Evolutionary conservation across 139 green algal species (phyloP).

Genomic region (Chlamydomonas incerta): DNA sequence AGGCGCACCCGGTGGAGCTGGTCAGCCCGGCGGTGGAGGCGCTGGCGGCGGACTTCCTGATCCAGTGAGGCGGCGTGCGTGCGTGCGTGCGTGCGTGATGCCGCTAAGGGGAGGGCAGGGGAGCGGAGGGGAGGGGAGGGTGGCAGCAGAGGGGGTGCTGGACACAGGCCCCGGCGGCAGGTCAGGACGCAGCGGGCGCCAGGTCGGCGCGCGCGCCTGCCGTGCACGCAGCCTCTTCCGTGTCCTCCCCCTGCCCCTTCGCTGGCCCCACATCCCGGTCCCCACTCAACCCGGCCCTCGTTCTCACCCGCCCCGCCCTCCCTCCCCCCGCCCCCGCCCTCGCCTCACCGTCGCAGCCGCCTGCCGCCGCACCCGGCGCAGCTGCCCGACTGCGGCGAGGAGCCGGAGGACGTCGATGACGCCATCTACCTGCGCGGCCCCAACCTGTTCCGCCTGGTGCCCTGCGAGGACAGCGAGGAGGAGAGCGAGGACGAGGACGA

Average conservation of each 20-base stretch:
- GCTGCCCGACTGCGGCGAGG: conserved; percentile 38
- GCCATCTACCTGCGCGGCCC: neutral
- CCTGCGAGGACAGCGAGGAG: neutral
- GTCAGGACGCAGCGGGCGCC: no score
- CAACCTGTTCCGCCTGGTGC: conserved; percentile 10
- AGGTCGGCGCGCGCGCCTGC: no score
- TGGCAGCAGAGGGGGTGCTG: no score
- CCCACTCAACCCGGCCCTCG: no score
- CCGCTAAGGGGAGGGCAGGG: neutral
- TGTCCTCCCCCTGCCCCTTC: no score
- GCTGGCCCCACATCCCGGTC: no score
- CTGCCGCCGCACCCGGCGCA: conserved; percentile 62
- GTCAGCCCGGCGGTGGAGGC: conserved; percentile 41
- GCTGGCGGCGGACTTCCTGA: conserved; percentile 53
- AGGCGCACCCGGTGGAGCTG: conserved; percentile 28
- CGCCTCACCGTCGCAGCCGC: conserved; percentile 22
- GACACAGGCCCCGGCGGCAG: no score
- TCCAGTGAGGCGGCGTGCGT: neutral
- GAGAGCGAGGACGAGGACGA: neutral
- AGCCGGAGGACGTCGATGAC: neutral
- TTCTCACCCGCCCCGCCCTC: neutral
- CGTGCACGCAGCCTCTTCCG: no score
- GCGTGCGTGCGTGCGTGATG: neutral
- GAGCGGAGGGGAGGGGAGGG: neutral
- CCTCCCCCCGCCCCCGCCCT: neutral